phyloP scores from a whole-genome alignment of 208 protist species.

The Vickermania spadyakhi region DNA sequence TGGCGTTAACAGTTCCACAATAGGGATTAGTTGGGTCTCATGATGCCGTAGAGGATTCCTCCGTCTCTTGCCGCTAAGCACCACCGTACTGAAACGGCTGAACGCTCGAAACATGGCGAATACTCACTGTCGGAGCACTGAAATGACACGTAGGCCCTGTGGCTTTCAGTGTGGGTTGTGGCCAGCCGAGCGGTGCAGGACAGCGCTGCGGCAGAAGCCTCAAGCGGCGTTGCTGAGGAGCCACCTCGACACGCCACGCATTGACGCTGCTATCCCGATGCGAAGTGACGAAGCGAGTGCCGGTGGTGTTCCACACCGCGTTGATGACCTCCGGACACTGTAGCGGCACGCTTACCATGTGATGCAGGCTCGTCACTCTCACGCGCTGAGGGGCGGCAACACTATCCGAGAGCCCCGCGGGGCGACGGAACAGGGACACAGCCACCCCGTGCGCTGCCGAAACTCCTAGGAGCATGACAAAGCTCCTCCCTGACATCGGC shows the following conservation, averaged over 20 bases:
- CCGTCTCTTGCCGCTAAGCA: background rate
- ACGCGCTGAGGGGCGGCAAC: background rate
- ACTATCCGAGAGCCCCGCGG: conserved; percentile 4
- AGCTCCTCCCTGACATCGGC: conserved; percentile 67
- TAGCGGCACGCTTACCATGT: conserved; percentile 27
- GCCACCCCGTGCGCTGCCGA: conserved; percentile 33
- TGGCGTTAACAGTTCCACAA: too few relatives aligned
- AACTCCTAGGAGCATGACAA: conserved; percentile 56
- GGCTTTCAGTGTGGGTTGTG: too few relatives aligned
- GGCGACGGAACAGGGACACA: conserved; percentile 55
- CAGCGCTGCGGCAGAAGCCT: background rate
- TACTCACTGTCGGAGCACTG: conserved; percentile 13
- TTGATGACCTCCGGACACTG: conserved; percentile 45
- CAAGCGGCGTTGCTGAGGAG: conserved; percentile 14
- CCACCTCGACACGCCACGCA: conserved; percentile 51
- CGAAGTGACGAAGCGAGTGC: conserved; percentile 69
- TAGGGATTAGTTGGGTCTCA: too few relatives aligned
- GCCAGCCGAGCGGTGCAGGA: background rate
- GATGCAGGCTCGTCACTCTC: conserved; percentile 20
- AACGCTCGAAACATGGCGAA: conserved; percentile 33
- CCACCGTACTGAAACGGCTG: conserved; percentile 18
- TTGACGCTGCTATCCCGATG: conserved; percentile 66
- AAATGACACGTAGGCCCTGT: background rate
- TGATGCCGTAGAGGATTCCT: too few relatives aligned
- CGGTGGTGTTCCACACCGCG: conserved; percentile 73